These are phyloP conservation scores for Coemansia sp. DNA, from an alignment of 192 early-diverging fungal genomes.

Conservation along the genomic window DNA sequence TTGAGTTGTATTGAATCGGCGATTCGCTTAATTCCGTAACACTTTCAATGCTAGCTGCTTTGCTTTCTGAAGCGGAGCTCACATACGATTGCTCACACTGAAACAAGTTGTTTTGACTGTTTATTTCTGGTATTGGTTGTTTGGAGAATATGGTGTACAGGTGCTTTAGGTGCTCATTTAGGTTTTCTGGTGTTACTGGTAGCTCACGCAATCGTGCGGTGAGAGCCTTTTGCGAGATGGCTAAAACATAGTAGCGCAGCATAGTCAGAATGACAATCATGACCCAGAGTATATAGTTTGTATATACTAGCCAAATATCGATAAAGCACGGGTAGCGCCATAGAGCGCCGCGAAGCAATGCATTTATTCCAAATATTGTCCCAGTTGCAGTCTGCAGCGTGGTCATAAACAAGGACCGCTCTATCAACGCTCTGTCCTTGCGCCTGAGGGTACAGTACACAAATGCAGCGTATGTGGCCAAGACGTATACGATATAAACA, in stretches of 20 bases:
- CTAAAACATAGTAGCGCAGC: slow-evolving; percentile 16
- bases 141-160: background rate
- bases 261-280: slow-evolving; percentile 7
- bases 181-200: slow-evolving; percentile 8
- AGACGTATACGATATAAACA: slow-evolving; percentile 6
- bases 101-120: background rate
- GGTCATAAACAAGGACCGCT: slow-evolving; percentile 19
- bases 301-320: slow-evolving; percentile 20
- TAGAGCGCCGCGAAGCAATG: slow-evolving; percentile 10
- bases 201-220: slow-evolving; percentile 2
- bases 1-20: no score
- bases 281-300: slow-evolving; percentile 6
- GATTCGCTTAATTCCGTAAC: no score
- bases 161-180: background rate
- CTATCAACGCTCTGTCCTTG: slow-evolving; percentile 12
- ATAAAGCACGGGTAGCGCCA: slow-evolving; percentile 19
- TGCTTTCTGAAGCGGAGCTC: background rate
- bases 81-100: no score
- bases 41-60: background rate
- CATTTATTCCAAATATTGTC: slow-evolving; percentile 8
- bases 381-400: slow-evolving; percentile 12
- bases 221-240: slow-evolving; percentile 2
- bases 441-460: slow-evolving; percentile 3
- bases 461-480: slow-evolving; percentile 7
- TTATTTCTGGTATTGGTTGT: background rate